Conservation (phyloP, 768 basidiomycete species). For the Lepiota venenata region DNA sequence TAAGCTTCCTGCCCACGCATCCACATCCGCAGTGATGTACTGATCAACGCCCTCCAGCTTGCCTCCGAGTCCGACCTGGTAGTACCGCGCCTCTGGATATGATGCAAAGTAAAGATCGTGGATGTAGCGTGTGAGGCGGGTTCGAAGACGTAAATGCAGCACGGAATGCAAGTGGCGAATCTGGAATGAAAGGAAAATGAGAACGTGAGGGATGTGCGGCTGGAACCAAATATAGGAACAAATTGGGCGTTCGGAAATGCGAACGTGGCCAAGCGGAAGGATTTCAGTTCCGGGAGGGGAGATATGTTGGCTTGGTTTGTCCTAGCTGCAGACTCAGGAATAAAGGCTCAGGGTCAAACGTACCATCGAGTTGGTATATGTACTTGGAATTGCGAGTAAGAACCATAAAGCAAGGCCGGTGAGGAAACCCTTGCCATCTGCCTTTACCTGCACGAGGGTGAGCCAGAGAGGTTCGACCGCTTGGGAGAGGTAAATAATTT, state of each 20-base stretch:
- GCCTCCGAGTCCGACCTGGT: slow-evolving; percentile 29
- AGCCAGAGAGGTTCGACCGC: too few relatives aligned
- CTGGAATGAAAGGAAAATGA: slow-evolving; percentile 32
- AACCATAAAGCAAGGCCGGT: slow-evolving; percentile 88
- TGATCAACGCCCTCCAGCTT: slow-evolving; percentile 80
- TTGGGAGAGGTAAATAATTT: neutral
- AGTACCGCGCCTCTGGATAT: slow-evolving; percentile 68
- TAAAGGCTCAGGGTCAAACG: slow-evolving; percentile 14
- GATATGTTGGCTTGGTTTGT: neutral
- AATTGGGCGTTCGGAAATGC: neutral
- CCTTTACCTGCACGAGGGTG: slow-evolving; percentile 52
- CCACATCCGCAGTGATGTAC: slow-evolving; percentile 91
- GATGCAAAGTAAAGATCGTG: slow-evolving; percentile 90
- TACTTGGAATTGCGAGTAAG: slow-evolving; percentile 84
- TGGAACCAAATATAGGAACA: neutral
- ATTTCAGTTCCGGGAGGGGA: neutral
- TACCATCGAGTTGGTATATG: slow-evolving; percentile 95
- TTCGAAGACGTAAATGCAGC: slow-evolving; percentile 78
- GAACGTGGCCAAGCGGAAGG: neutral
- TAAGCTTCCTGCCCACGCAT: slow-evolving; percentile 83
- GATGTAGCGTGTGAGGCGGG: slow-evolving; percentile 84
- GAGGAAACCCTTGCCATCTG: slow-evolving; percentile 80
- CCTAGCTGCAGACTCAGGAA: neutral
- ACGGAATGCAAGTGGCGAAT: slow-evolving; percentile 88
- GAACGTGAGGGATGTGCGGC: neutral